Percentiles rank a stretch among this genome's conserved stretches.
phyloP scores from a whole-genome alignment of 1,139 yeast genomes.

The Yamadazyma conglobata region DNA sequence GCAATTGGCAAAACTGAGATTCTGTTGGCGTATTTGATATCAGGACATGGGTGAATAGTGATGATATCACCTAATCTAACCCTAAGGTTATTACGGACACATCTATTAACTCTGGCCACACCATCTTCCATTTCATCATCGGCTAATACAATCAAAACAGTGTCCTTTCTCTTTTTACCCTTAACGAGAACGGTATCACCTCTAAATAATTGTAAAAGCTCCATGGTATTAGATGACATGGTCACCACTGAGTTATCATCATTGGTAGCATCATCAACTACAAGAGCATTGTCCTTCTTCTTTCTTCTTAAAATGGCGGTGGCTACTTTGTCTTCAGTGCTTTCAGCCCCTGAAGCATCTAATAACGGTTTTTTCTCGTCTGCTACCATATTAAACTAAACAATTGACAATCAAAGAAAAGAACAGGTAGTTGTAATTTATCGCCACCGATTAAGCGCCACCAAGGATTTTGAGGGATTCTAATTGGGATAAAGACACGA shows the following conservation, averaged over 20 bases:
- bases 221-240: constrained; percentile 94
- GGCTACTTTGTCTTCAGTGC: constrained; percentile 81
- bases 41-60: constrained; percentile 93
- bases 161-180: constrained; percentile 97
- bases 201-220: constrained; percentile 86
- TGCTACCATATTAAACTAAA: constrained; percentile 1
- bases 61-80: constrained; percentile 92
- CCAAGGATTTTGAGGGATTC: too few relatives aligned
- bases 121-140: constrained; percentile 98
- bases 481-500: too few relatives aligned
- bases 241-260: constrained; percentile 97
- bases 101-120: constrained; percentile 88
- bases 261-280: constrained; percentile 95
- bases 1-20: constrained; percentile 97
- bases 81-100: constrained; percentile 91
- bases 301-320: constrained; percentile 96
- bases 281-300: constrained; percentile 92
- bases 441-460: constrained; percentile 11
- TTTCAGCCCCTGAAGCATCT: constrained; percentile 44
- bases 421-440: constrained; percentile 1
- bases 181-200: constrained; percentile 97
- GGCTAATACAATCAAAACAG: constrained; percentile 93
- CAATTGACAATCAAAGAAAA: background rate
- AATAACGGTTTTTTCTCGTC: constrained; percentile 40
- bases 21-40: constrained; percentile 90